Base-by-base conservation (phyloP, 2,329 filamentous ascomycete genomes). In the Scorias spongiosa region DNA sequence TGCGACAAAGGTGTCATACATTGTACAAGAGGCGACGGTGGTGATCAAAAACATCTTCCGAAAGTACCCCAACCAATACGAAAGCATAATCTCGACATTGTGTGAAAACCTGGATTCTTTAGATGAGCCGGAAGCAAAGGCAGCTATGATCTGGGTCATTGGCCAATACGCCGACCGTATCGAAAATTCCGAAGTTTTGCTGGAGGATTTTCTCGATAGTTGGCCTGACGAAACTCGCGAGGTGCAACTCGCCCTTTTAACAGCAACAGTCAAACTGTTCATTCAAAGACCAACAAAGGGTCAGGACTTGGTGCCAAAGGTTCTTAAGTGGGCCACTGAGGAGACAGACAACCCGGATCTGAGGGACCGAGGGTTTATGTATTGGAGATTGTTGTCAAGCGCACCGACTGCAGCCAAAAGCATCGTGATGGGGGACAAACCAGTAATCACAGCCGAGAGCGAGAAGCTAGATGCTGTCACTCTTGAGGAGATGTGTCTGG, bases 1-100 rank as follows among this genome's bases (percentile, higher is more conserved):
- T 40, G 82, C 88, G 26, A 96, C 91, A n/a, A 96, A 96, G 66
- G 81, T 98, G 44, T 93, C 88, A 0, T 98, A 98, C 59, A 98
- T 98, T 52, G 91, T 98, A 1, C 91, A 98, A 65, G 91, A 98
- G 69, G 91, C 91, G 12, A 98, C 91, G 0, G 91, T 98, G 5
- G 91, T 98, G 20, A 98, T 98, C 59, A 83, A 87, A 52, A 98
- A 98, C 63, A 98, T 98, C 57, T 98, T 98, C 74, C 81, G 91
- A 54, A 96, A 96, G 66, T 98, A 98, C 57, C 91, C 91, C 8
- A 95, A 98, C 61, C 86, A 95, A 61, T 98, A 98, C 64, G 91
- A 98, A 64, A 89, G 84, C 48, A 96, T 98, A 62, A 98, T 98
- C 57, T 81, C 84, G 42, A 93, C 88, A 1, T 73, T 98, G 0